These are phyloP conservation scores for Purshia tridentata DNA, from an alignment of 306 rosid genomes.

Conservation along the genomic window DNA sequence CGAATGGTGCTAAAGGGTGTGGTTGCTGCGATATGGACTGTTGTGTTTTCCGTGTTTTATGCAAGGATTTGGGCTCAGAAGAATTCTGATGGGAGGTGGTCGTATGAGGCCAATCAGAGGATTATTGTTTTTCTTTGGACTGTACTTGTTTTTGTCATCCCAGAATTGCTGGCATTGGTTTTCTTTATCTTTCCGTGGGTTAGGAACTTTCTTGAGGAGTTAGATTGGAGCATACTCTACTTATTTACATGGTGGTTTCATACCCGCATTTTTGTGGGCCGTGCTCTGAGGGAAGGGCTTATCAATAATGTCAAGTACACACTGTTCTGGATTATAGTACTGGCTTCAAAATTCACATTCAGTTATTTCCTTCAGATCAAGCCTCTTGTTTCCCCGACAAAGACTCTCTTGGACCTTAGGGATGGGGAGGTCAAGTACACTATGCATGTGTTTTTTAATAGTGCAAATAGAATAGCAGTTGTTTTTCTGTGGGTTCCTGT, in stretches of 20 bases:
- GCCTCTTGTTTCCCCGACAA: constrained; percentile 83
- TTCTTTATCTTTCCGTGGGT: constrained; percentile 74
- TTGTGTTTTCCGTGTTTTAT: constrained; percentile 67
- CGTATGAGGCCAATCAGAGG: constrained; percentile 58
- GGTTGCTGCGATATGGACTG: constrained; percentile 71
- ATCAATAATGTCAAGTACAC: constrained; percentile 68
- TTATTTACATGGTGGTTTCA: constrained; percentile 89
- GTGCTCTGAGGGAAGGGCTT: constrained; percentile 83
- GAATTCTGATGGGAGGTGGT: constrained; percentile 58
- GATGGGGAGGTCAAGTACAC: constrained; percentile 11
- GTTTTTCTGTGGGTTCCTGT: constrained; percentile 80
- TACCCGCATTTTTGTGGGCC: constrained; percentile 80
- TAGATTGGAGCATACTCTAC: constrained; percentile 60
- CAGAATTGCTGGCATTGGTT: constrained; percentile 65
- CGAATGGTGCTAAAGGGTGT: constrained; percentile 74
- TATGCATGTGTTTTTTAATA: constrained; percentile 79
- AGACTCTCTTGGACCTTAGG: constrained; percentile 47
- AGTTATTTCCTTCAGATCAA: constrained; percentile 87
- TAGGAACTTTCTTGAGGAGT: constrained; percentile 62
- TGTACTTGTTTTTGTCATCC: constrained; percentile 59
- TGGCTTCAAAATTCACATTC: constrained; percentile 76
- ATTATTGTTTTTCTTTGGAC: constrained; percentile 56
- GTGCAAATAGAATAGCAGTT: constrained; percentile 64
- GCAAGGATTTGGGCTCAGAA: constrained; percentile 72
- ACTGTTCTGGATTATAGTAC: constrained; percentile 60